Base-by-base conservation (phyloP, 768 basidiomycete species). In the Cystobasidiopsis lactophilus region DNA sequence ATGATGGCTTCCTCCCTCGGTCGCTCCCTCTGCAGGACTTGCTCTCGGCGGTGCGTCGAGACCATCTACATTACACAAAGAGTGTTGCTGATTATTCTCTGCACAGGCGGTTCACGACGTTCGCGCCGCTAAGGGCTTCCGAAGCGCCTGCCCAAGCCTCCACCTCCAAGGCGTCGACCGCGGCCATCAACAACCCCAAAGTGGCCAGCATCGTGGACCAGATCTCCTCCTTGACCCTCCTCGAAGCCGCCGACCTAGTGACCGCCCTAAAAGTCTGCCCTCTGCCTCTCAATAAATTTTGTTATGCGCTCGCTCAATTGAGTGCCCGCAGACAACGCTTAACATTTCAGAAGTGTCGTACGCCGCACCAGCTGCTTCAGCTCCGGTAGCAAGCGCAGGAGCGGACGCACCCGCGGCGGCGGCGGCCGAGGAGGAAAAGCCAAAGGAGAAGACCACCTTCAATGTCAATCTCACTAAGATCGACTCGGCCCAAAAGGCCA, bases 371-470 rank as follows among this genome's bases (percentile, higher is more conserved):
- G 69, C 81, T 0, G 63, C 66, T 14, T 62, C 65, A 19, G 63
- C 66, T 0, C 61, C 67, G 13, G 64, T 63, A 19, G 62, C 64
- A 13, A 64, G 63, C 0, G 61, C 66, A 14, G 64, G 62, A 19
- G 63, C 64, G 19, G 70, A 76, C 9, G 70, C 76, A 2, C 69
- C 77, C 0, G 70, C 75, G 7, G 70, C 74, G 1, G 73, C 77
- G 9, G 72, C 74, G 14, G 70, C 69, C 1, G 83, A 80, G 52
- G 72, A 72, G 18, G 74, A 57, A 19, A 93, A 89, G 64, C 88
- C 88, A 46, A 95, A 93, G 71, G 93, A 95, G 72, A 96, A 96
- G 78, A 93, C 88, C 18, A 74, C 89, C 31, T 98, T 98, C 71
- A 89, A 79, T 61, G 82, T 95, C 64, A 86, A 78, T 68, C 75